Base-by-base conservation (phyloP, 768 basidiomycete genomes). In the Punctularia strigosozonata region DNA sequence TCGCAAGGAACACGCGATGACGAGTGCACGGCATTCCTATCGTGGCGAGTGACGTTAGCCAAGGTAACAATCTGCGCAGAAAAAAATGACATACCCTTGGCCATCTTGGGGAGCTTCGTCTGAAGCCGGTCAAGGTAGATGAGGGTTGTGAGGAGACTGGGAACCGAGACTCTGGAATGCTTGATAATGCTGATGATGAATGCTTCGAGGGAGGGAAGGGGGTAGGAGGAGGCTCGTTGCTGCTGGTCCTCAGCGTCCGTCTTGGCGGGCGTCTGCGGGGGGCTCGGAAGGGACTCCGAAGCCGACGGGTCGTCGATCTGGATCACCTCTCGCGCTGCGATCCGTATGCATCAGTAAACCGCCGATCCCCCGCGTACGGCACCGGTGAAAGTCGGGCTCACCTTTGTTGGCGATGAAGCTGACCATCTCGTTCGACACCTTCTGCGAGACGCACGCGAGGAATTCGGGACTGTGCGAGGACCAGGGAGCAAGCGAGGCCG, bases 1-100 rank as follows among this genome's bases (percentile, higher is more conserved):
- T 81, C 18, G 94, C 94, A 49, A 99, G 73, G 62, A 99, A 97
- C 38, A 99, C 82, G 35, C 94, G 80, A 54, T 98, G 94, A 25
- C 89, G 76, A 17, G 94, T 94, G 59, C 90, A 95, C 18, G 83
- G 74, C 67, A 90, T 79, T 35, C 90, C 70, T 68, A 43, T 31
- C 4, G 19, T 18, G 37, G n/a, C 42, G 32, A 40, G 31, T 35
- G 25, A n/a, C 14, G 36, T 40, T 37, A 5, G 17, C 15, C 21
- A 34, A 28, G 17, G 18, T 39, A 25, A 5, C 43, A 42, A 18
- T 33, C 12, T n/a, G 28, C 26, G 42, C 45, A 47, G 39, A 31
- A 37, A 37, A 39, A 39, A 42, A 31, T 26, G 35, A 64, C 71
- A 50, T 42, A 87, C 91, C 91, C 69, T 84, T 88, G 17, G 88